Conservation (phyloP, 768 basidiomycete species). For the Tricholoma furcatifolium region DNA sequence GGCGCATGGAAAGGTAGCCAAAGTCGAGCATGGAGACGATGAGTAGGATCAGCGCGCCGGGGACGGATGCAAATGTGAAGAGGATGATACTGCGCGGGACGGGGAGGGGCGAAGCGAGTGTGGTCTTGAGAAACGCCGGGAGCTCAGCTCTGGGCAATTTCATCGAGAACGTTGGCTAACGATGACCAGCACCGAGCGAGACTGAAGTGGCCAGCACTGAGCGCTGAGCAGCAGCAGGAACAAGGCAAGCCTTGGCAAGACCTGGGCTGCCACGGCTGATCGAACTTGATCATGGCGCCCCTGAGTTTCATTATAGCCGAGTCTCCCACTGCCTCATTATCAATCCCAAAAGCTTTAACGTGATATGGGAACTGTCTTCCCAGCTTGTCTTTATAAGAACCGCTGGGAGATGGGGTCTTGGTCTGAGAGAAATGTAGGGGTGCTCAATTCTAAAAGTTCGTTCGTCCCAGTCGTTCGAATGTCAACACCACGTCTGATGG, state of each 20-base stretch:
- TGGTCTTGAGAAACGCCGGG: slow-evolving; percentile 6
- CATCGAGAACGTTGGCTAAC: slow-evolving; percentile 16
- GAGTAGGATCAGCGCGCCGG: slow-evolving; percentile 23
- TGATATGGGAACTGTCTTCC: too few species aligned
- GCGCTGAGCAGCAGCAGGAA: slow-evolving; percentile 4
- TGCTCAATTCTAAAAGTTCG: too few species aligned
- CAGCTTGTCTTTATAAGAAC: too few species aligned
- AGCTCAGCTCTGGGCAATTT: slow-evolving; percentile 13
- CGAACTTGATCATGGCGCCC: slow-evolving; percentile 4
- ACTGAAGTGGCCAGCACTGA: slow-evolving; percentile 28
- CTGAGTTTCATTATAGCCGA: slow-evolving; percentile 2
- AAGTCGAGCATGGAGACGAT: slow-evolving; percentile 32
- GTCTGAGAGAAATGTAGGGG: not conserved
- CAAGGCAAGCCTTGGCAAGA: not conserved
- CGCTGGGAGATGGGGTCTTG: too few species aligned
- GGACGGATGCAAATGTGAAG: slow-evolving; percentile 25
- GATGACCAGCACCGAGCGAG: slow-evolving; percentile 29
- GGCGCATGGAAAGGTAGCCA: slow-evolving; percentile 31
- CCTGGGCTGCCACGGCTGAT: not conserved
- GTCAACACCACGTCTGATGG: too few species aligned
- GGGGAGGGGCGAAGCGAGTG: slow-evolving; percentile 14
- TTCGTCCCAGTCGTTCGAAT: too few species aligned
- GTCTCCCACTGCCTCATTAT: too few species aligned
- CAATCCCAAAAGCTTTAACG: too few species aligned
- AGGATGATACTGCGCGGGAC: slow-evolving; percentile 27